Base-by-base conservation (phyloP, 257 asterid genomes). In the Ehretia macrophylla region DNA sequence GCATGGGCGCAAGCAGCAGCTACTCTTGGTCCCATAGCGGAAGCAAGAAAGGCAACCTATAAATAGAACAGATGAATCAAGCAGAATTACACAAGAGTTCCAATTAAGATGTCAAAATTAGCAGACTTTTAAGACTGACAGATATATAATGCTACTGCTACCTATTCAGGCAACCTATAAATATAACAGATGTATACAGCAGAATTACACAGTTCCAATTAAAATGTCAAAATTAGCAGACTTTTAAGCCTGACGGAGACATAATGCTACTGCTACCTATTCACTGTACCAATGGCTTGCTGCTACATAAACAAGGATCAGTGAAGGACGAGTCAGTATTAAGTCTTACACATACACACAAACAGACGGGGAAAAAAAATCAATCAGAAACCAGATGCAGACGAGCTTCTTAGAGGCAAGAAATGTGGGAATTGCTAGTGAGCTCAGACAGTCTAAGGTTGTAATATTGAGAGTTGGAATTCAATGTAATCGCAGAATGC, bases 1-100 rank as follows among this genome's bases (percentile, higher is more conserved):
- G 94, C 90, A 74, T 91, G 98, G 53, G 98, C 95, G 81, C 98
- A 91, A 49, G 95, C 95, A 65, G 98, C 98, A 80, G 97, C 97
- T 62, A 91, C 96, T 70, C 98, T 88, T 17, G 98, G 98, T 55
- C 98, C 98, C 70, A 91, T 78, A 32, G 88, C 85, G 60, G 95
- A 85, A 59, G 97, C 88, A 69, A 91, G 81, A 84, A 91, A 91
- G 17, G 98, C 86, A 64, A 88, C 95, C 98, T 91, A 76, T 54
- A 73, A 65, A 72, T 45, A 58, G 47, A 77, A 67, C 64, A 72
- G 66, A 54, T 19, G 42, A 27, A 23, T 23, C 55, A 40, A 5
- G 49, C 47, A 52, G 76, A 55, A 17, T 51, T 16, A 27, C 14
- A 6, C 5, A 44, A n/a, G 22, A 47, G 18, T 16, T 47, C 52